These are phyloP conservation scores for Suillus ampliporus DNA, from an alignment of 768 basidiomycete genomes.

Conservation along the genomic window DNA sequence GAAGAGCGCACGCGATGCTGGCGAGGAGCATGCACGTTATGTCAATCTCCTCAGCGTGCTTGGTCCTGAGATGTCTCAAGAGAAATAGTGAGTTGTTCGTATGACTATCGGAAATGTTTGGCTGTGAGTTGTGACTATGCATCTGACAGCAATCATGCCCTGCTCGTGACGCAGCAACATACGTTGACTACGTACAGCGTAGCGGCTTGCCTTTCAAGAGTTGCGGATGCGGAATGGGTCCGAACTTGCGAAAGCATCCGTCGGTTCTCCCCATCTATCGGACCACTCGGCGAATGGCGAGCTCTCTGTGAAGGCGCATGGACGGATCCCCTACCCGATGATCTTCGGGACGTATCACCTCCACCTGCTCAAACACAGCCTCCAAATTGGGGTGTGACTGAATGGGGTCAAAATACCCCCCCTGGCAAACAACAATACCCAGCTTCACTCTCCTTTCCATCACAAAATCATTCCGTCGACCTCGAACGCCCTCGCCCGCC, in stretches of 20 bases:
- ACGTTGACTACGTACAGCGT: conserved; percentile 60
- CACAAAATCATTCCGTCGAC: conserved; percentile 11
- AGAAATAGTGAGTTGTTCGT: conserved; percentile 66
- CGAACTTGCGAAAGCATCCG: conserved; percentile 75
- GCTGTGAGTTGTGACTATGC: conserved; percentile 1
- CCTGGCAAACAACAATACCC: conserved; percentile 18
- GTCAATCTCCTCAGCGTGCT: conserved; percentile 72
- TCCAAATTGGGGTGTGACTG: conserved; percentile 25
- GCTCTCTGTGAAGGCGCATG: conserved; percentile 80
- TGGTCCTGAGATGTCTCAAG: conserved; percentile 80
- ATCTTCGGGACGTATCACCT: conserved; percentile 27
- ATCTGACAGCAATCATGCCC: conserved; percentile 62
- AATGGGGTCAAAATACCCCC: conserved; percentile 36
- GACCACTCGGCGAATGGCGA: conserved; percentile 74
- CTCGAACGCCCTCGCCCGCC: conserved; percentile 33
- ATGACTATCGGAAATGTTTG: background rate
- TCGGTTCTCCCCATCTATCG: conserved; percentile 67
- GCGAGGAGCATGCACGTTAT: conserved; percentile 79
- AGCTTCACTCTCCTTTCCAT: conserved; percentile 16
- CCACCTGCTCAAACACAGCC: conserved; percentile 14
- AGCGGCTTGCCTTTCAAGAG: conserved; percentile 66
- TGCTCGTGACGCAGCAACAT: conserved; percentile 67
- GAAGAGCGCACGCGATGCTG: conserved; percentile 67
- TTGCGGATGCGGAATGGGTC: conserved; percentile 84
- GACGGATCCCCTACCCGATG: conserved; percentile 49